Percentiles rank a stretch among this genome's conserved stretches.
Conservation (phyloP, 495 filamentous ascomycete genomes). For the Penicillium longicatenatum region DNA sequence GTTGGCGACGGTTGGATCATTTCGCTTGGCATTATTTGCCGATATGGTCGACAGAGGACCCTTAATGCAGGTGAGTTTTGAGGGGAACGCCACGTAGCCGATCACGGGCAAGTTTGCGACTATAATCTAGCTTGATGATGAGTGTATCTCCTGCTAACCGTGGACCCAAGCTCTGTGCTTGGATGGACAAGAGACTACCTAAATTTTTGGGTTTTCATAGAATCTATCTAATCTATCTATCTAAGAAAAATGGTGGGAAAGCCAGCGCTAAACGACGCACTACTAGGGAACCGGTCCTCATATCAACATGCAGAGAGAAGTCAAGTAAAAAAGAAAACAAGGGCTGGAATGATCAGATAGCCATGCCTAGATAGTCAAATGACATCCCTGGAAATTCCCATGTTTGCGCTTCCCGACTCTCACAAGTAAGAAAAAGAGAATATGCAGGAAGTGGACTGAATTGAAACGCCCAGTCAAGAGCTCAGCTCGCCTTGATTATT, state of each 20-base stretch:
- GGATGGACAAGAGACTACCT: slow-evolving; percentile 4
- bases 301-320: slow-evolving; percentile 18
- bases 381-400: neutral
- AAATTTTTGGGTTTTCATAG: neutral
- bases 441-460: slow-evolving; percentile 10
- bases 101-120: neutral
- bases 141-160: neutral
- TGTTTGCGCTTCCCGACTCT: neutral
- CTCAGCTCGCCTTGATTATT: slow-evolving; percentile 18
- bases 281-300: slow-evolving; percentile 11
- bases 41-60: neutral
- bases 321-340: neutral
- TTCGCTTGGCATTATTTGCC: neutral
- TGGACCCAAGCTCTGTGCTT: neutral
- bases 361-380: slow-evolving; percentile 3
- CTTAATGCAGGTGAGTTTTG: neutral
- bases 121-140: neutral
- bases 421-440: too few species aligned
- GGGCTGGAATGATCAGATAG: slow-evolving; percentile 1
- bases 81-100: neutral
- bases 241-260: slow-evolving; percentile 10
- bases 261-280: slow-evolving; percentile 11
- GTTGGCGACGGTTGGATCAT: neutral
- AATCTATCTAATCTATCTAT: slow-evolving; percentile 37
- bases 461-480: slow-evolving; percentile 19